Evolutionary conservation across 352 stramenopile genomes (phyloP), one percentile per base, ranked within the genome.

Genomic region (Plasmopara halstedii): DNA sequence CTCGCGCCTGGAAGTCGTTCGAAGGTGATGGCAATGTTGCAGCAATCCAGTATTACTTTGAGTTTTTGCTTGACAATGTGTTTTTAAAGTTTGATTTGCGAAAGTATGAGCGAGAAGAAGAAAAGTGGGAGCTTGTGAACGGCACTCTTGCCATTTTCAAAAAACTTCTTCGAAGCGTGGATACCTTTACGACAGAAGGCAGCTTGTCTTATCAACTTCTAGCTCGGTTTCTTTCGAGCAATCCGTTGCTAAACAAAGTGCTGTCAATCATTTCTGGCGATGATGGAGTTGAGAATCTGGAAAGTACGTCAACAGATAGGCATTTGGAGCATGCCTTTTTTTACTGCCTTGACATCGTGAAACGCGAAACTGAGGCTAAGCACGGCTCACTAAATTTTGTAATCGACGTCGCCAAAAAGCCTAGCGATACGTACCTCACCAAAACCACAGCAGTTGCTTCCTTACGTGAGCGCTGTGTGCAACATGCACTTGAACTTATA

Each of bases 11-110:
- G 79, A 80, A 67, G 26, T 67, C 77, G 13, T 83, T 88, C 21
- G 79, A 87, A 53, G 73, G 75, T 8, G 76, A 90, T 51, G 79
- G 76, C 6, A 73, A 73, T 26, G 62, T 89, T 6, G 66, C 72
- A n/a, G 78, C 78, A 13, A 87, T 88, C 23, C 79, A 90, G 52
- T 74, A 72, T 45, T 93, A 93, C 61, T 88, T 93, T 41, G 78
- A 89, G 21, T 89, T 87, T 56, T 53, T 90, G 38, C 46, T 91
- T 19, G 77, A 92, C 32, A 70, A 78, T 22, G 75, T 93, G 8
- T 90, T 93, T 41, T 43, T 90, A 18, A 90, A 93, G 59, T 88
- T 90, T 53, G 73, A 90, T 41, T 46, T 87, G 18, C 74, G 82
- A 36, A 87, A 89, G 42, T 93, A 90, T 43, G 79, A 88, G 27